These are phyloP conservation scores for Cystobasidium slooffiae DNA, from an alignment of 1,284 basidiomycete species.

Conservation along the genomic window DNA sequence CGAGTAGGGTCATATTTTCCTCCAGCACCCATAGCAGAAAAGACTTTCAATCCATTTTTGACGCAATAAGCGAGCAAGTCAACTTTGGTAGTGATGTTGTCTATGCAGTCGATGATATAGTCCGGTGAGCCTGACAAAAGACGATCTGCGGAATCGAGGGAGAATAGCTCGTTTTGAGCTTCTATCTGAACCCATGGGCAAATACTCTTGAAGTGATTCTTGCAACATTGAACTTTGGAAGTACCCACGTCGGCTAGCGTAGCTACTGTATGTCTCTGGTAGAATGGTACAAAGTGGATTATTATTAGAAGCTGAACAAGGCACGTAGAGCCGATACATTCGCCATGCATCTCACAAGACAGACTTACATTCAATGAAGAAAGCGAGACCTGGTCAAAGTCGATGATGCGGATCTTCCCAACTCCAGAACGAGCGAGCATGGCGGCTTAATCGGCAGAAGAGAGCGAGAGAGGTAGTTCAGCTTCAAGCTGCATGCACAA, in stretches of 20 bases:
- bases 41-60: constrained; percentile 77
- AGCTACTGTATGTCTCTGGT: constrained; percentile 83
- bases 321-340: not conserved
- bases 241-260: constrained; percentile 86
- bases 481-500: not conserved
- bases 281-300: not conserved
- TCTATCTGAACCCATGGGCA: constrained; percentile 76
- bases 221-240: constrained; percentile 86
- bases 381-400: constrained; percentile 92
- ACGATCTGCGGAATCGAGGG: constrained; percentile 70
- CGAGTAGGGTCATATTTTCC: constrained; percentile 94
- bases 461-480: not conserved
- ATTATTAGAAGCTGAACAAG: not conserved
- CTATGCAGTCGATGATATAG: constrained; percentile 94
- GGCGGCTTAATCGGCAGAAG: constrained; percentile 70
- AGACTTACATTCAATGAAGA: constrained; percentile 74
- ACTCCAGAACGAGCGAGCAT: constrained; percentile 77
- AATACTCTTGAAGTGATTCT: constrained; percentile 71
- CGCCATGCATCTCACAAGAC: not conserved
- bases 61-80: constrained; percentile 61
- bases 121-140: constrained; percentile 74
- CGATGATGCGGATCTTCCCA: constrained; percentile 59
- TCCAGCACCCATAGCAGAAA: constrained; percentile 97
- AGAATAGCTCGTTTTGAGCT: constrained; percentile 72
- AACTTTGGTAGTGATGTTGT: constrained; percentile 90